Conservation (phyloP, 768 basidiomycete species). For the Tylopilus sp. region DNA sequence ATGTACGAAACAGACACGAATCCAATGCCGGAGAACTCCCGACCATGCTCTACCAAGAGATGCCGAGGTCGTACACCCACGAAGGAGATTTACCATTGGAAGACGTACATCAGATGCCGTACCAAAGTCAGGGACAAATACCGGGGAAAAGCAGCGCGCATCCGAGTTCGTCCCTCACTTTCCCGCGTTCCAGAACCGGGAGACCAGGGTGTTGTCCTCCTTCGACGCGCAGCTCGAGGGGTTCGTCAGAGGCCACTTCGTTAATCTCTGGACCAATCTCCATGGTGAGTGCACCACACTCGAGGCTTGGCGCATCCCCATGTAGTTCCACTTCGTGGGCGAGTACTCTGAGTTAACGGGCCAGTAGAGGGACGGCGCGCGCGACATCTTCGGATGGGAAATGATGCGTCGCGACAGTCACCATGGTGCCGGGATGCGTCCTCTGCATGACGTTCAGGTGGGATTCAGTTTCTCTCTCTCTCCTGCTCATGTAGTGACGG, state of each 20-base stretch:
- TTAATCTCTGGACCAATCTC: conserved; percentile 21
- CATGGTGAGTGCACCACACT: too few species aligned
- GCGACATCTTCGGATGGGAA: background rate
- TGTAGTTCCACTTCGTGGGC: conserved; percentile 22
- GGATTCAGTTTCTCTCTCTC: background rate
- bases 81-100: conserved; percentile 37
- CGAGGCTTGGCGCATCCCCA: conserved; percentile 1
- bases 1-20: background rate
- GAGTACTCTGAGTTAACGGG: conserved; percentile 19
- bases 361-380: background rate
- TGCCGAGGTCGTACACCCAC: conserved; percentile 40
- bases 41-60: conserved; percentile 33
- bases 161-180: conserved; percentile 12
- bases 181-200: conserved; percentile 20
- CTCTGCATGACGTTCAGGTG: conserved; percentile 20
- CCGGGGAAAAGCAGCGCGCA: background rate
- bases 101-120: conserved; percentile 39
- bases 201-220: conserved; percentile 8
- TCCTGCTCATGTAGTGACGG: too few species aligned
- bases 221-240: conserved; percentile 15
- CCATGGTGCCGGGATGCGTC: conserved; percentile 12
- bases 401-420: conserved; percentile 18
- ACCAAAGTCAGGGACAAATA: conserved; percentile 11
- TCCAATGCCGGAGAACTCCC: too few species aligned
- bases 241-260: conserved; percentile 24